Base-by-base conservation (phyloP, 768 basidiomycete genomes). In the Suillus bovinus region DNA sequence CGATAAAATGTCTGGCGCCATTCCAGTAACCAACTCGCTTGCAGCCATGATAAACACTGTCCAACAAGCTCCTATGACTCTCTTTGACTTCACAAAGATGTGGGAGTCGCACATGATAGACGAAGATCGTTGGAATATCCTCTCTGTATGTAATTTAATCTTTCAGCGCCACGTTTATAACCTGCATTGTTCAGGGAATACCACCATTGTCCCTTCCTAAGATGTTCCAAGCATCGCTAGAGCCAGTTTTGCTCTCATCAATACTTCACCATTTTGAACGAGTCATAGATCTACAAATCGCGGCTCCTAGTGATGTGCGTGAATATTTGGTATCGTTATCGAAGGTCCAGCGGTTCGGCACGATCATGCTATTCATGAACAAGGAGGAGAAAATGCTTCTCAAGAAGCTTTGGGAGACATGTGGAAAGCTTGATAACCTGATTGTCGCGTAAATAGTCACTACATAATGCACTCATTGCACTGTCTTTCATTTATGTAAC, bases 151-250 rank as follows among this genome's bases (percentile, higher is more conserved):
- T 80, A 5, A 29, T n/a, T 14, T 4, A 4, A 29, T 2, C 20
- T 11, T 20, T 6, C 47, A 3, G 8, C 2, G 27, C 5, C 52
- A 44, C 14, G 20, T 44, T 62, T 39, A 24, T 56, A 13, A 56
- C 27, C 36, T 29, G 17, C 38, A 39, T 33, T 57, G 11, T 36
- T 42, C 66, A 92, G 88, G 79, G 77, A 38, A 79, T 92, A 49
- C 75, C 82, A 0, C 84, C 91, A 0, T 53, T 77, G 9, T 75
- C 77, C 20, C 71, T 93, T 31, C 89, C 90, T 1, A 66, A 78
- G 2, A 72, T 94, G 42, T 91, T 90, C 74, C 81, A 88, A 67
- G 84, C 79, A 0, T 90, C 90, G 0, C 79, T 94, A 36, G 92
- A 93, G 49, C 83, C 92, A 0, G 68, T 79, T 1, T 68, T 90